Evolutionary conservation across 192 early-diverging fungal species (phyloP), one percentile per base, ranked within the genome.

Genomic region (Coemansia sp.): DNA sequence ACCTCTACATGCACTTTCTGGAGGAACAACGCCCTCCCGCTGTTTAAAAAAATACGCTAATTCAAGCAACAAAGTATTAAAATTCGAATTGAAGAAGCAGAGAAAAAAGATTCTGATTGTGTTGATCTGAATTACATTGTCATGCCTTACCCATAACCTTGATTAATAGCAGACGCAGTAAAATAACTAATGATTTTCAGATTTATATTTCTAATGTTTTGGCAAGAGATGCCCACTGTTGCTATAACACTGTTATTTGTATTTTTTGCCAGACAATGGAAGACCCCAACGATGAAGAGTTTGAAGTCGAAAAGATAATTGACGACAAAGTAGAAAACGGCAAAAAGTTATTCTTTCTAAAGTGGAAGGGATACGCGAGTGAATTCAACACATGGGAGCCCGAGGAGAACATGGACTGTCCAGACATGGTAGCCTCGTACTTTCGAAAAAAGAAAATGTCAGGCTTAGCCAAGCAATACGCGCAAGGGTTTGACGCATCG

Each of bases 321-420:
- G 60, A 69, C 51, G 72, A 81, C 54, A 45, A 41, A 21, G 3
- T 58, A 0, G 22, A 52, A 14, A 24, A 43, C 37, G 76, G 76
- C 5, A 51, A 50, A 22, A 50, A 39, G 24, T 63, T 52, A 48
- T 81, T 56, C 50, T 17, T 41, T 9, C 55, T 81, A 38, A 81
- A 74, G 22, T 81, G 78, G 78, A 66, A 70, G 49, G 73, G 69
- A 0, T 81, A 81, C 56, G 25, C 14, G 4, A 1, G 37, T 2
- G 62, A 68, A 4, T 61, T 63, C 11, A 73, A 81, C 70, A 72
- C 73, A 3, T 81, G 78, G 78, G 78, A 81, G 62, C 78, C 79
- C 14, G 60, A 64, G 25, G 70, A 66, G 11, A 32, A 76, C 58
- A 59, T 76, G 22, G 45, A 60, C 25, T 80, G 78, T 56, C 49